Evolutionary conservation across 371 early-diverging fungal genomes (phyloP), one percentile per base, ranked within the genome.

Genomic region (Gilbertella persicaria): DNA sequence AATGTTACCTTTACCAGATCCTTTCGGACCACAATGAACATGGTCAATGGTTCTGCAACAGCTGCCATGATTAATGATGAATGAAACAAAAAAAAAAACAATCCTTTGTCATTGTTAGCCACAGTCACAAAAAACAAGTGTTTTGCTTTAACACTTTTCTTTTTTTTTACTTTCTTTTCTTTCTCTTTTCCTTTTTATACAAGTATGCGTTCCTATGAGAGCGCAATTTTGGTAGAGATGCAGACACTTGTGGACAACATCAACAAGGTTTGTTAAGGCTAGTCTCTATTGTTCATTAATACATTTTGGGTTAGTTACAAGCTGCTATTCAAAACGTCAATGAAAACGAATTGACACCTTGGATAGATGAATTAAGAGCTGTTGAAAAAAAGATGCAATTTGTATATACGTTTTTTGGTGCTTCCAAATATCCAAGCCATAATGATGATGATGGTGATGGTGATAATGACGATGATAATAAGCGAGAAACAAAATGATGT

Each of bases 11-110:
- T 91, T 53, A 82, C 68, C 29, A 93, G 75, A 56, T 93, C 94
- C 67, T 89, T 92, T 50, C 94, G 80, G 55, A 93, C 80, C 14
- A 93, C 86, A 46, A 93, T 82, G 55, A 85, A 93, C 84, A 93
- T 88, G 21, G 89, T 89, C 38, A 90, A 73, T 5, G 83, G 83
- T 40, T 89, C 89, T 30, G 51, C 44, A 14, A 50, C 55, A 28
- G 56, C 46, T 47, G 53, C 56, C 17, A 44, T 44, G 14, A 4
- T 29, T 26, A 28, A n/a, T 8, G 10, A 16, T 5, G n/a, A 16
- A 24, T 25, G 28, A 25, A 12, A 26, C 2, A 26, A 24, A 20
- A 8, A 28, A 17, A 14, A 17, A 49, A 26, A 19, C 13, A 28
- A 28, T 4, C 28, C 9, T 4, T 28, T 28, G 28, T 4, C 9